These are phyloP conservation scores for Cyclotella sp. DNA, from an alignment of 108 stramenopile genomes.

Conservation along the genomic window DNA sequence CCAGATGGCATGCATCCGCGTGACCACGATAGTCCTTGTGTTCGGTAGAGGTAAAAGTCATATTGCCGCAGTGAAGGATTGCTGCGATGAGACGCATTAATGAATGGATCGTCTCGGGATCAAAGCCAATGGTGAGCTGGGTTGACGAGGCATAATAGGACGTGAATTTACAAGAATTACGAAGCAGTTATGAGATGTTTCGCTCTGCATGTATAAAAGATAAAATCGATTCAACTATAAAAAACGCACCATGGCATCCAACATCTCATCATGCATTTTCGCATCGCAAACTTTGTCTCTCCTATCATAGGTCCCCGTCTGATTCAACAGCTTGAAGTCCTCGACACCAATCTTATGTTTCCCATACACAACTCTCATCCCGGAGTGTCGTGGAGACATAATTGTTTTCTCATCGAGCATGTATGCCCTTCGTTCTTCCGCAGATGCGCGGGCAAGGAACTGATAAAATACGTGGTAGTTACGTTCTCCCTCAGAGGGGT, in stretches of 20 bases:
- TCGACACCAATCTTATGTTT: conserved; percentile 34
- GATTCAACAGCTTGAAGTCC: conserved; percentile 74
- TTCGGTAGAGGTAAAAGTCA: conserved; percentile 11
- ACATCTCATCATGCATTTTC: conserved; percentile 81
- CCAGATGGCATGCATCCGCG: conserved; percentile 10
- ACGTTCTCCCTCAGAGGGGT: conserved; percentile 78
- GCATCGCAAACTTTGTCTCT: conserved; percentile 88
- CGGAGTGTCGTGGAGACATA: not conserved
- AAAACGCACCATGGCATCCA: conserved; percentile 83
- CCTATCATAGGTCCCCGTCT: conserved; percentile 79
- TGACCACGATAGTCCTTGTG: conserved; percentile 11
- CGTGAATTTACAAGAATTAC: too few species aligned
- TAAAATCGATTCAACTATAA: not conserved
- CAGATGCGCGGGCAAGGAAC: conserved; percentile 23
- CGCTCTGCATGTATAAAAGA: not conserved
- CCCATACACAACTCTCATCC: not conserved
- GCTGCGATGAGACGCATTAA: conserved; percentile 77
- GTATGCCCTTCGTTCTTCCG: conserved; percentile 7
- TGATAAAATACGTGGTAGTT: conserved; percentile 97
- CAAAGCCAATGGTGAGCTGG: conserved; percentile 83
- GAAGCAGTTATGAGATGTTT: too few species aligned
- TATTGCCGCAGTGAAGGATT: conserved; percentile 51
- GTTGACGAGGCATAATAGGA: too few species aligned
- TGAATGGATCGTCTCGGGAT: conserved; percentile 61
- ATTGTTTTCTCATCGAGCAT: conserved; percentile 9